phyloP scores from a whole-genome alignment of 495 filamentous ascomycete species.

The Cenococcum geophilum region DNA sequence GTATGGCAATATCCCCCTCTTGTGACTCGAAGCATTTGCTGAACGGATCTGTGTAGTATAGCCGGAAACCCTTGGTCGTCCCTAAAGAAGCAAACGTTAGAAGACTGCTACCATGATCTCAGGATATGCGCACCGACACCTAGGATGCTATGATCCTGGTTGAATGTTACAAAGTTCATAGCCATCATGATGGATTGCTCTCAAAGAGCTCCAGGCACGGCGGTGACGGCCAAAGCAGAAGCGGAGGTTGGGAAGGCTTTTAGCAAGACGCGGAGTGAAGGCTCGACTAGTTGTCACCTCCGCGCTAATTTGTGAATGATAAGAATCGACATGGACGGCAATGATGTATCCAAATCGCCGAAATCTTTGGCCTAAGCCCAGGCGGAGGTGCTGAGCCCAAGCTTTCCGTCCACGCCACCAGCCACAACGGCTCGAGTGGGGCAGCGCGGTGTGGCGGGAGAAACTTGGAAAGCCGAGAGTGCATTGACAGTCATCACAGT shows the following conservation, averaged over 20 bases:
- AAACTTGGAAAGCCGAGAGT: too few species aligned
- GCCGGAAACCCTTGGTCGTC: conserved; percentile 85
- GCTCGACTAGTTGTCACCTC: conserved; percentile 2
- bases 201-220: background rate
- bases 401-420: background rate
- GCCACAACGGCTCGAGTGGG: background rate
- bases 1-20: conserved; percentile 85
- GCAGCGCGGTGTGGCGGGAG: too few species aligned
- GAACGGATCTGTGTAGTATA: conserved; percentile 95
- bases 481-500: too few species aligned
- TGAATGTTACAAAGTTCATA: conserved; percentile 98
- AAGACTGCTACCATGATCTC: background rate
- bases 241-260: background rate
- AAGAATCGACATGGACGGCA: background rate
- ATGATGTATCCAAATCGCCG: background rate
- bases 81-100: conserved; percentile 47
- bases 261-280: background rate
- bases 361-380: too few species aligned
- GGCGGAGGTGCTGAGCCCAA: background rate
- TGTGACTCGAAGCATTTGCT: conserved; percentile 86
- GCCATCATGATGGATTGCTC: conserved; percentile 44
- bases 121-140: conserved; percentile 65
- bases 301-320: background rate
- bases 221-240: background rate
- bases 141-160: conserved; percentile 95